Base-by-base conservation (phyloP, 768 basidiomycete species). In the Lactarius sp. region DNA sequence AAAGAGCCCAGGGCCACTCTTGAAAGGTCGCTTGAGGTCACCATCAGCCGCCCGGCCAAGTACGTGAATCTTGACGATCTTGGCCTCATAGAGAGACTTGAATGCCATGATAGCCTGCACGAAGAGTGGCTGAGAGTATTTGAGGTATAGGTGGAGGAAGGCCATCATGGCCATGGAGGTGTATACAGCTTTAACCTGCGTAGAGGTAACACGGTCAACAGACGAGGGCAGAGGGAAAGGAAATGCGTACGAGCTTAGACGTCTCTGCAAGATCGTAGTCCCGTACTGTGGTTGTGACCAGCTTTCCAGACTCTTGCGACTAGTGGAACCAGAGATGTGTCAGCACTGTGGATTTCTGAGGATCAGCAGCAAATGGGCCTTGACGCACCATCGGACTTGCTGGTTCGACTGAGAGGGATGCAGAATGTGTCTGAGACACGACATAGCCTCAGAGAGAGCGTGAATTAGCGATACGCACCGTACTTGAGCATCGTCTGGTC, bases 401-500 rank as follows among this genome's bases (percentile, higher is more conserved):
- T 1, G 87, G 80, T 70, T 96, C 92, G 51, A 95, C 93, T 92
- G 54, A n/a, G n/a, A 18, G 39, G 27, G 27, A n/a, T 37, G 13
- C 42, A 60, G 50, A 16, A 67, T 56, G 62, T 62, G 42, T 12
- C 2, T 71, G n/a, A 46, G 61, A 51, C 3, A 41, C 20, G 6
- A 49, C 27, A 12, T 5, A 52, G 8, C 27, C 60, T 18, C 42
- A 18, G 22, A 6, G 46, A 52, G 22, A n/a, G 63, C 13, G 22
- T 0, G 4, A n/a, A 27, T 16, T 49, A 49, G 33, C 56, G 52
- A 6, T 20, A 81, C 83, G 59, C 49, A 88, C 91, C 91, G 77
- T 96, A 99, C 83, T 97, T 99, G 70, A 99, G 80, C 33, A 96
- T 92, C 1, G 93, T 93, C 74, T 88, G 84, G 77, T 99, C 96